Evolutionary conservation across 2,329 filamentous ascomycete genomes (phyloP).

Genomic region (Claviceps digitariae): DNA sequence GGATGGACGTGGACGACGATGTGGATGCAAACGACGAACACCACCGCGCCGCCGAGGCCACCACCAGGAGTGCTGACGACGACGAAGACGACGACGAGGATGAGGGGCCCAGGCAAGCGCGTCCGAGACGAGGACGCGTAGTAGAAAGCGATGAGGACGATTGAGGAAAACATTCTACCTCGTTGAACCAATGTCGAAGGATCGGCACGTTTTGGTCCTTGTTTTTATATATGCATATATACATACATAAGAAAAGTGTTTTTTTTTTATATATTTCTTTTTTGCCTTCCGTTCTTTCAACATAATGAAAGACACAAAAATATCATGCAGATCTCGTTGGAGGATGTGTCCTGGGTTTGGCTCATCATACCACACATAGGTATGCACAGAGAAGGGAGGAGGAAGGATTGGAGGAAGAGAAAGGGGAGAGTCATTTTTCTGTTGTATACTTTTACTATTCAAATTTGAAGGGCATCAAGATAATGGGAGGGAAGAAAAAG

Average conservation of each 20-base stretch:
- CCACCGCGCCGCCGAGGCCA: neutral
- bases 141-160: slow-evolving; percentile 21
- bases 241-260: neutral
- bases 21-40: slow-evolving; percentile 16
- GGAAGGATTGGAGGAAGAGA: too few species aligned
- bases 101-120: slow-evolving; percentile 26
- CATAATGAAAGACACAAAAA: too few species aligned
- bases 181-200: neutral
- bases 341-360: too few species aligned
- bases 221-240: too few species aligned
- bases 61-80: neutral
- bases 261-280: neutral
- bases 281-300: too few species aligned
- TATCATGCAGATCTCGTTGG: too few species aligned
- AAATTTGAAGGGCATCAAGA: neutral
- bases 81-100: slow-evolving; percentile 34
- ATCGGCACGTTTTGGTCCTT: neutral
- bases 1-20: slow-evolving; percentile 34
- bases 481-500: neutral
- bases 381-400: too few species aligned
- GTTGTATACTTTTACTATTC: neutral
- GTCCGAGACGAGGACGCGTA: slow-evolving; percentile 36
- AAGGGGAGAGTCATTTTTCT: too few species aligned
- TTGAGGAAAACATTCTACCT: neutral
- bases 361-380: too few species aligned